Percentiles rank a stretch among this genome's conserved stretches.
Evolutionary conservation across 345 rosid genomes (phyloP).

Genomic region (Boechera stricta): DNA sequence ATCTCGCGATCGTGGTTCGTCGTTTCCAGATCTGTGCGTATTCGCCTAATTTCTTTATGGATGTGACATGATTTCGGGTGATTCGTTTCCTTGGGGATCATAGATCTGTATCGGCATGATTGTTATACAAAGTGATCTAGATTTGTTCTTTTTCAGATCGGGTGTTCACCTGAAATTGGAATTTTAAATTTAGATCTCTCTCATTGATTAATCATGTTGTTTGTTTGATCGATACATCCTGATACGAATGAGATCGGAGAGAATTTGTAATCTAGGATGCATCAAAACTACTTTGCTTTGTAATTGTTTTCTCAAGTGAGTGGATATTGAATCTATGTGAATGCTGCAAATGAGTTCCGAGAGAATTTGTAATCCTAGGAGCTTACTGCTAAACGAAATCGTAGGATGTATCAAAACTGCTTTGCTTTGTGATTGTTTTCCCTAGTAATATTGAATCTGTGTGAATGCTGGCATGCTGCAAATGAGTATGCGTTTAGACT

Average conservation of each 20-base stretch:
- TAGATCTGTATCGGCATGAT: slow-evolving; percentile 36
- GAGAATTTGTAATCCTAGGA: background rate
- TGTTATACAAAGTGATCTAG: slow-evolving; percentile 1
- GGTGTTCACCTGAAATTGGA: background rate
- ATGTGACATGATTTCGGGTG: slow-evolving; percentile 11
- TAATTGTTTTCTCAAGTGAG: background rate
- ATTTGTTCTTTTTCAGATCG: slow-evolving; percentile 23
- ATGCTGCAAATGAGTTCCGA: slow-evolving; percentile 17
- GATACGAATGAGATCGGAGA: slow-evolving; percentile 21
- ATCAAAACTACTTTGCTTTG: background rate
- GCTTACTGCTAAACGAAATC: background rate
- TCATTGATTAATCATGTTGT: background rate
- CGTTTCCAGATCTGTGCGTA: slow-evolving; percentile 36
- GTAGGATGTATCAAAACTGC: slow-evolving; percentile 7
- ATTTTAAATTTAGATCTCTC: slow-evolving; percentile 33
- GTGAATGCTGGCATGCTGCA: background rate
- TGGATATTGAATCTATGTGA: slow-evolving; percentile 6
- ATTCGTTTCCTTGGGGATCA: background rate
- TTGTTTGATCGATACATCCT: slow-evolving; percentile 11
- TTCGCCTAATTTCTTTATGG: background rate
- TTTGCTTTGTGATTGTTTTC: background rate
- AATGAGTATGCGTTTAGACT: slow-evolving; percentile 14
- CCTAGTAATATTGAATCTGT: background rate
- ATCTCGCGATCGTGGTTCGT: slow-evolving; percentile 23
- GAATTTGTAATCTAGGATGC: background rate